Evolutionary conservation across 805 yeast species (phyloP).

Genomic region (Kodamaea neixiangensis): DNA sequence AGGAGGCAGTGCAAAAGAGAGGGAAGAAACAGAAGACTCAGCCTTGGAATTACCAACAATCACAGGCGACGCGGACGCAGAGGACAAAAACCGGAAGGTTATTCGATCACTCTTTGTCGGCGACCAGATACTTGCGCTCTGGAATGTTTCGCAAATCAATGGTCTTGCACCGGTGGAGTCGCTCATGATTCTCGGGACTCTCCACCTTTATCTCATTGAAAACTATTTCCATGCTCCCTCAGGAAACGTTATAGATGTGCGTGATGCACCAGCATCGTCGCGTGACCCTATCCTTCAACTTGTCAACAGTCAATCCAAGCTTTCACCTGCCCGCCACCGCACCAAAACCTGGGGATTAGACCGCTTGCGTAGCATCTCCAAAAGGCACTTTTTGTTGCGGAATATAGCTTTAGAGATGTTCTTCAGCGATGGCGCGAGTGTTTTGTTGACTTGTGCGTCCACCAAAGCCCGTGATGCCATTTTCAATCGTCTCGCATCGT

Average conservation of each 20-base stretch:
- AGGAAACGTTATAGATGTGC: conserved; percentile 58
- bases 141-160: conserved; percentile 73
- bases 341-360: conserved; percentile 62
- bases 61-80: conserved; percentile 19
- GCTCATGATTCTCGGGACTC: conserved; percentile 65
- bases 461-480: conserved; percentile 57
- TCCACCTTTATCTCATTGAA: conserved; percentile 66
- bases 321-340: conserved; percentile 33
- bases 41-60: background rate
- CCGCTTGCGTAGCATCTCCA: conserved; percentile 63
- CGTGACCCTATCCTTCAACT: conserved; percentile 72
- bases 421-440: conserved; percentile 70
- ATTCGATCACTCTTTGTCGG: conserved; percentile 66
- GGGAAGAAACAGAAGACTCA: background rate
- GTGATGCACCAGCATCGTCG: conserved; percentile 60
- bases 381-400: conserved; percentile 72
- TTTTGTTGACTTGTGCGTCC: conserved; percentile 64
- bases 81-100: conserved; percentile 75
- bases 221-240: conserved; percentile 61
- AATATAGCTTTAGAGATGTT: conserved; percentile 82
- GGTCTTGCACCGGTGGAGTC: conserved; percentile 82
- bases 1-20: background rate
- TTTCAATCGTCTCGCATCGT: conserved; percentile 48
- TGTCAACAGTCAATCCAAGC: conserved; percentile 51
- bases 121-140: conserved; percentile 68